Evolutionary conservation across 2,329 filamentous ascomycete genomes (phyloP).

Genomic region (Zymoseptoria passerinii): DNA sequence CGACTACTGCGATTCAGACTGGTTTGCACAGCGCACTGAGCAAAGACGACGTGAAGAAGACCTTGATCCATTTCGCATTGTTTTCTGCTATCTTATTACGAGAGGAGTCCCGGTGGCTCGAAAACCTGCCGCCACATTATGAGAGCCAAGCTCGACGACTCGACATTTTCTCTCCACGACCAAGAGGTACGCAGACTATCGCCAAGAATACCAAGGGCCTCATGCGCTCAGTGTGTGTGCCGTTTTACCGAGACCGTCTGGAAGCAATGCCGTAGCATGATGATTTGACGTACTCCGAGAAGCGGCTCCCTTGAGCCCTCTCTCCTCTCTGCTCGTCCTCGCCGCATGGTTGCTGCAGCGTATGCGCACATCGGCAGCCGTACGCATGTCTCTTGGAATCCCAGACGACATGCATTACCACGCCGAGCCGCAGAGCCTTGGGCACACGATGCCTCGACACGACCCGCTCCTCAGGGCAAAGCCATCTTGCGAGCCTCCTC

Average conservation of each 20-base stretch:
- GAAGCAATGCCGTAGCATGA: not conserved
- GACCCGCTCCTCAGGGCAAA: not conserved
- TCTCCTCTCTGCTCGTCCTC: not conserved
- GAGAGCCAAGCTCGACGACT: not conserved
- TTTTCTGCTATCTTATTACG: not conserved
- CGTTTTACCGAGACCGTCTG: not conserved
- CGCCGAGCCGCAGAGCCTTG: not conserved
- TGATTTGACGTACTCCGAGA: not conserved
- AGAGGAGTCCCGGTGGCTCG: not conserved
- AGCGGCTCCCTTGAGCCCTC: not conserved
- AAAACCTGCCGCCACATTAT: not conserved
- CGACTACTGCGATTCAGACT: not conserved
- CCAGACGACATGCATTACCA: not conserved
- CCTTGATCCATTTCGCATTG: not conserved
- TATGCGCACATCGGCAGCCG: not conserved
- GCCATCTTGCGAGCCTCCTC: not conserved
- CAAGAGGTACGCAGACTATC: too few relatives aligned
- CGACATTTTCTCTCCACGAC: too few relatives aligned
- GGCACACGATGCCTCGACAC: not conserved
- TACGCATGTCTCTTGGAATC: not conserved
- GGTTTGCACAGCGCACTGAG: not conserved
- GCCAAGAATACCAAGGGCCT: not conserved
- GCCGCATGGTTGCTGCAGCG: not conserved
- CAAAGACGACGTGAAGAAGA: not conserved
- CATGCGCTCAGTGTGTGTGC: not conserved